These are phyloP conservation scores for Nannochloris sp. DNA, from an alignment of 139 green algal genomes.

Conservation along the genomic window DNA sequence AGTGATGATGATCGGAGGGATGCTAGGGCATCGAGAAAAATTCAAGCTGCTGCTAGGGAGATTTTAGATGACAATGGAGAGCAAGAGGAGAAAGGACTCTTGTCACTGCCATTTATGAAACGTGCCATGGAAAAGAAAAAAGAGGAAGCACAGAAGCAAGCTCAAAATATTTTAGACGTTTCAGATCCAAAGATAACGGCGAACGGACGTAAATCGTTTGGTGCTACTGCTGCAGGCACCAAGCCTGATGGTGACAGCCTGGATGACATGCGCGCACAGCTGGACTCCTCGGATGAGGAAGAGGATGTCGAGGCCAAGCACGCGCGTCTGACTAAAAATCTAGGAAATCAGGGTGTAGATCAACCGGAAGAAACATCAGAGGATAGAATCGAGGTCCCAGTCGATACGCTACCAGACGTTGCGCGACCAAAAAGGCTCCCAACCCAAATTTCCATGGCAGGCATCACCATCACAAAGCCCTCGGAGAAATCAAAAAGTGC, in stretches of 20 bases:
- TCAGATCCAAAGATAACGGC: slow-evolving; percentile 4
- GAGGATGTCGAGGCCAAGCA: slow-evolving; percentile 52
- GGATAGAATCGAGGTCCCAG: too few species aligned
- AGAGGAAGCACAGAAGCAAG: slow-evolving; percentile 23
- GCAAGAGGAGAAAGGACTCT: slow-evolving; percentile 59
- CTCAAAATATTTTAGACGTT: slow-evolving; percentile 22
- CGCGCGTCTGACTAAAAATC: background rate
- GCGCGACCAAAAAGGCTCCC: background rate
- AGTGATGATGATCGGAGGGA: slow-evolving; percentile 19
- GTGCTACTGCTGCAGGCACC: slow-evolving; percentile 5
- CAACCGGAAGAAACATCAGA: too few species aligned
- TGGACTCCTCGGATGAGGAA: slow-evolving; percentile 28
- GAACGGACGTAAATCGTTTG: slow-evolving; percentile 19
- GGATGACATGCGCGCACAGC: slow-evolving; percentile 49
- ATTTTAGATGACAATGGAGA: slow-evolving; percentile 43
- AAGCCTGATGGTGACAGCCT: background rate
- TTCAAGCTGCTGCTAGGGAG: slow-evolving; percentile 48
- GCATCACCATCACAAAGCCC: background rate
- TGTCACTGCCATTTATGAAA: slow-evolving; percentile 90
- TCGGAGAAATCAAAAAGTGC: background rate
- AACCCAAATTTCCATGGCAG: background rate
- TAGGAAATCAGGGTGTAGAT: background rate
- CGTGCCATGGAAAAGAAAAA: slow-evolving; percentile 52
- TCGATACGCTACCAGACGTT: background rate
- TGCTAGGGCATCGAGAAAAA: slow-evolving; percentile 10